Conservation (phyloP, 345 rosid species). For the Hypericum androsaemum region DNA sequence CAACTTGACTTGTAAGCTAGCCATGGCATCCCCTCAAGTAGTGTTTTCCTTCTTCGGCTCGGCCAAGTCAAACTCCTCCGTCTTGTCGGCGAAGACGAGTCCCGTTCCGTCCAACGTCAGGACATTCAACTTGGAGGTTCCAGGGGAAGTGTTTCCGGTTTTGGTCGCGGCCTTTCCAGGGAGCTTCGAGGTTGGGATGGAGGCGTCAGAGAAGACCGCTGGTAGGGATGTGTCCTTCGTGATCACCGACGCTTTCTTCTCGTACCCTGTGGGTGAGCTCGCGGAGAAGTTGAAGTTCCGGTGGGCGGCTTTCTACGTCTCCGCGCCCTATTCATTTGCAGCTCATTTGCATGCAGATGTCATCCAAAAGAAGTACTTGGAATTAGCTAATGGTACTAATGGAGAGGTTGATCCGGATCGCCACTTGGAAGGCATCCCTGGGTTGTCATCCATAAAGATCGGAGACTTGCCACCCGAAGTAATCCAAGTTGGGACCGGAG, state of each 20-base stretch:
- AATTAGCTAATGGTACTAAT: neutral
- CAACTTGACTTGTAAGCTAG: neutral
- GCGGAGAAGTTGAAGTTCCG: slow-evolving; percentile 4
- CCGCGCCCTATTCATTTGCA: neutral
- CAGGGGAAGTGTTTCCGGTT: too few relatives aligned
- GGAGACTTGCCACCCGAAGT: neutral
- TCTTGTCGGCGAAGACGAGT: neutral
- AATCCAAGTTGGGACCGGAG: too few relatives aligned
- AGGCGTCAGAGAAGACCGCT: neutral
- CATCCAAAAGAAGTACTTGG: neutral
- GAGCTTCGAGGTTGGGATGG: neutral
- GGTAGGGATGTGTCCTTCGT: neutral
- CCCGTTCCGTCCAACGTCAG: neutral
- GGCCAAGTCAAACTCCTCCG: too few relatives aligned
- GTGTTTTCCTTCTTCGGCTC: slow-evolving; percentile 2
- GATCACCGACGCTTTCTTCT: slow-evolving; percentile 1
- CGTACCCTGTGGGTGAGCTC: neutral
- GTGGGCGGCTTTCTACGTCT: slow-evolving; percentile 2
- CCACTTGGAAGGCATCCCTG: slow-evolving; percentile 4
- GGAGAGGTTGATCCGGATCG: neutral
- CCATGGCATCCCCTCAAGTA: neutral
- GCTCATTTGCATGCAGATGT: neutral
- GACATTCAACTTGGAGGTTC: neutral
- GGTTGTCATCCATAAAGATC: neutral
- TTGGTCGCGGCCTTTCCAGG: neutral